Evolutionary conservation across 192 early-diverging fungal genomes (phyloP).

Genomic region (Backusella sp.): DNA sequence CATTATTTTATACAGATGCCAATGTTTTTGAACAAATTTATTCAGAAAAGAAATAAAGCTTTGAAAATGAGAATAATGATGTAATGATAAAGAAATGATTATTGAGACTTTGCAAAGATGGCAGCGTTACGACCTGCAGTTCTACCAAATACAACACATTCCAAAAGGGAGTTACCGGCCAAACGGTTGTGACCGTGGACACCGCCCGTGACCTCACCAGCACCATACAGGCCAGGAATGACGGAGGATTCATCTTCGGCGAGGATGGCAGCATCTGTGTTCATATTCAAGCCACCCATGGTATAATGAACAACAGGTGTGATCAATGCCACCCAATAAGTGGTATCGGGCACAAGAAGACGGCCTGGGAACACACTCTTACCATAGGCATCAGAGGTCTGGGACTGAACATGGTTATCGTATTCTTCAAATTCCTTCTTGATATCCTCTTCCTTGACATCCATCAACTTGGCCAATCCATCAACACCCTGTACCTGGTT

Average conservation of each 20-base stretch:
- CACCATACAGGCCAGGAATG: conserved; percentile 69
- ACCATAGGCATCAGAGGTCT: conserved; percentile 17
- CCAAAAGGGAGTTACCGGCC: conserved; percentile 75
- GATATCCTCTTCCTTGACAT: background rate
- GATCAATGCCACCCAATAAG: conserved; percentile 26
- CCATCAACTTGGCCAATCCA: conserved; percentile 13
- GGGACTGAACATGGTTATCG: conserved; percentile 6
- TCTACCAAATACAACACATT: conserved; percentile 83
- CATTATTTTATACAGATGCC: conserved; percentile 10
- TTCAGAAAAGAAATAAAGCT: background rate
- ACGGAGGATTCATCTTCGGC: conserved; percentile 22
- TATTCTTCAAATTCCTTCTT: conserved; percentile 21
- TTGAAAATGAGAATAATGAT: background rate
- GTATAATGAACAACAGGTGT: conserved; percentile 37
- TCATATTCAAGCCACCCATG: conserved; percentile 25
- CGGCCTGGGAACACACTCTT: conserved; percentile 25
- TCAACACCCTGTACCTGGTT: background rate
- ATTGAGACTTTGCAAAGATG: background rate
- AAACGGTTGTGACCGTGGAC: conserved; percentile 84
- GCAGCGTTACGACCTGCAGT: conserved; percentile 58
- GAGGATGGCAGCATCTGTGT: background rate
- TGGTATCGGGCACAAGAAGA: background rate
- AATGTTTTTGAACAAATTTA: background rate
- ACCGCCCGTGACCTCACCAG: conserved; percentile 81
- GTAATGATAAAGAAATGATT: background rate